These are phyloP conservation scores for Fusarium guadeloupense DNA, from an alignment of 2,329 filamentous ascomycete genomes.

Conservation along the genomic window DNA sequence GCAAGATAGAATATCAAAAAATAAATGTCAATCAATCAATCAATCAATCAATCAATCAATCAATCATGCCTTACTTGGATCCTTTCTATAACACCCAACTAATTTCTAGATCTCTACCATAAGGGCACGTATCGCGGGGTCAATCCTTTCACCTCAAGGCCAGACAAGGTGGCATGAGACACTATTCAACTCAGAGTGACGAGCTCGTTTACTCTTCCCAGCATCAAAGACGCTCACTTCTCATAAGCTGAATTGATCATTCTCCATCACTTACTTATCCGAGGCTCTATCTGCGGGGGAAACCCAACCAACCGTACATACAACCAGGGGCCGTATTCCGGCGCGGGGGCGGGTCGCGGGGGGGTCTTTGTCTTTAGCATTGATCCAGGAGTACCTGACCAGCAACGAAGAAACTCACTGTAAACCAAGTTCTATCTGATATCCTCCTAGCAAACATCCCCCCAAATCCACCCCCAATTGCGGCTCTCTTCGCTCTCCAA, in stretches of 20 bases:
- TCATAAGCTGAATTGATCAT: neutral
- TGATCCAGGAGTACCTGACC: neutral
- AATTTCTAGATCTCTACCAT: too few species aligned
- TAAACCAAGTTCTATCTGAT: neutral
- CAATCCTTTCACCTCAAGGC: neutral
- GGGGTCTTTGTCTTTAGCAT: neutral
- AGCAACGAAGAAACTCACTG: rapidly evolving
- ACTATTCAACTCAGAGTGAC: neutral
- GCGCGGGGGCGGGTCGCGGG: slow-evolving; percentile 28
- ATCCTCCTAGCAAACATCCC: slow-evolving; percentile 2
- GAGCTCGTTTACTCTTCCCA: neutral
- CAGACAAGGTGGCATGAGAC: too few species aligned
- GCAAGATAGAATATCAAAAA: too few species aligned
- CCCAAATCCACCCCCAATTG: slow-evolving; percentile 34
- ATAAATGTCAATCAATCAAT: too few species aligned
- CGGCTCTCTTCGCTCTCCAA: slow-evolving; percentile 7
- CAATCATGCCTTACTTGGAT: too few species aligned
- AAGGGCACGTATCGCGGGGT: slow-evolving; percentile 13
- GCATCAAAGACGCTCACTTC: neutral
- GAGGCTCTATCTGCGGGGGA: slow-evolving; percentile 5
- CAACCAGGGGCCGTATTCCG: neutral
- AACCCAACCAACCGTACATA: neutral
- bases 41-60: too few species aligned
- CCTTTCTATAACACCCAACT: too few species aligned
- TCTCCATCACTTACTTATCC: slow-evolving; percentile 7